A percentile compares a stretch with the other conserved stretches of the same genome.
Evolutionary conservation across 1,284 basidiomycete genomes (phyloP).

Genomic region (Moniliophthora roreri): DNA sequence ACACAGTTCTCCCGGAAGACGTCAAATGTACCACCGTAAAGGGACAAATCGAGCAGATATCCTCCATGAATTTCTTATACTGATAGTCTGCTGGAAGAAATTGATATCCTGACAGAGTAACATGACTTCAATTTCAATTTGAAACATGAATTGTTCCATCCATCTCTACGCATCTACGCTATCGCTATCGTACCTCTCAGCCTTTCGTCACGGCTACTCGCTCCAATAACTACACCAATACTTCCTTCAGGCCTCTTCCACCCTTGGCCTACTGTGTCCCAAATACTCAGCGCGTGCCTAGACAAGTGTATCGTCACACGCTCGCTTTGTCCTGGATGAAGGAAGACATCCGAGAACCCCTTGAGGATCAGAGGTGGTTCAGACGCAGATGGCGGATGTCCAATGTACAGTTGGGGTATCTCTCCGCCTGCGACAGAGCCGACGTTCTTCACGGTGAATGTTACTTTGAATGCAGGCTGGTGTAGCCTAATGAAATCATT

Average conservation of each 20-base stretch:
- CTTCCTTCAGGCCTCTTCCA: constrained; percentile 49
- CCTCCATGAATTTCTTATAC: too few species aligned
- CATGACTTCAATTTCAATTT: too few species aligned
- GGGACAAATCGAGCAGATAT: too few species aligned
- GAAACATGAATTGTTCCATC: too few species aligned
- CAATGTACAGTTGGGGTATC: constrained; percentile 47
- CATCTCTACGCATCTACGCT: too few species aligned
- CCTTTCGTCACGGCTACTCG: constrained; percentile 47
- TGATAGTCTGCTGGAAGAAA: too few species aligned
- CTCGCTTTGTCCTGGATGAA: constrained; percentile 35
- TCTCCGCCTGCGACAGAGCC: constrained; percentile 30
- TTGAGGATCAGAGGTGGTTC: constrained; percentile 44
- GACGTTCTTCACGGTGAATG: constrained; percentile 30
- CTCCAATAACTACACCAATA: constrained; percentile 47
- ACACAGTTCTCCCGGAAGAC: too few species aligned
- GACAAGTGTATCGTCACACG: constrained; percentile 37
- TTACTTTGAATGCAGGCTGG: constrained; percentile 24
- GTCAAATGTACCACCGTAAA: too few species aligned
- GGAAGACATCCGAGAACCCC: constrained; percentile 44
- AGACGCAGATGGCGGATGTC: constrained; percentile 35
- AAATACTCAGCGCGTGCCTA: constrained; percentile 44
- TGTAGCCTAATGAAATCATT: constrained; percentile 25
- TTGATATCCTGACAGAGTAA: too few species aligned
- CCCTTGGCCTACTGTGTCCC: constrained; percentile 48
- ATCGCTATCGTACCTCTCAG: too few species aligned